phyloP scores from a whole-genome alignment of 1,139 yeast genomes.

The Candida frijolesensis region DNA sequence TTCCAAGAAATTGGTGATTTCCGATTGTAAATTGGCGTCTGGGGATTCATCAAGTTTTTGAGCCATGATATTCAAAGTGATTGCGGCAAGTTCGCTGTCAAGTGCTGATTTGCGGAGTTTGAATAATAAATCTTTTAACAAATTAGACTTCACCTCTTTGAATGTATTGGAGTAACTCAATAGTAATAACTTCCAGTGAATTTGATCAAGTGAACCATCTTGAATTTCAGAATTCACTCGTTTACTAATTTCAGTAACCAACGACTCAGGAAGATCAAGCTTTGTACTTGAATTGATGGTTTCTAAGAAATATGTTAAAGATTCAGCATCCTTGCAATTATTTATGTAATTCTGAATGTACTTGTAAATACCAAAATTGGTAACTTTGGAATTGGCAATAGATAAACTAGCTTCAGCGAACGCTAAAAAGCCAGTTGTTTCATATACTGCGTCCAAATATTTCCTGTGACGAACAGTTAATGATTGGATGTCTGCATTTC shows the following conservation, averaged over 20 bases:
- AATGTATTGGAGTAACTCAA: slow-evolving; percentile 7
- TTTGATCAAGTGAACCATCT: slow-evolving; percentile 1
- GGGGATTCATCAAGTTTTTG: slow-evolving; percentile 4
- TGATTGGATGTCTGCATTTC: slow-evolving; percentile 59
- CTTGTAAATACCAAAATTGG: slow-evolving; percentile 46
- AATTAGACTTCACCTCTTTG: slow-evolving; percentile 7
- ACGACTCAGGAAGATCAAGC: slow-evolving; percentile 6
- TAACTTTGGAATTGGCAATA: slow-evolving; percentile 45
- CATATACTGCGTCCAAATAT: slow-evolving; percentile 39
- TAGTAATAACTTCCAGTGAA: slow-evolving; percentile 16
- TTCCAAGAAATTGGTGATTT: slow-evolving; percentile 18
- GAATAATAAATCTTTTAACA: slow-evolving; percentile 17
- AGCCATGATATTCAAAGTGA: slow-evolving; percentile 7
- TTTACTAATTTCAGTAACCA: slow-evolving; percentile 1
- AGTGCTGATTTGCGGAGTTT: slow-evolving; percentile 7
- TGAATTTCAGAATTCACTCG: slow-evolving; percentile 6
- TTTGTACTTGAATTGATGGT: slow-evolving; percentile 14
- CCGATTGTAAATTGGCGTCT: background rate
- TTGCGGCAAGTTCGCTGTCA: slow-evolving; percentile 11
- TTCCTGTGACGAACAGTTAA: slow-evolving; percentile 50
- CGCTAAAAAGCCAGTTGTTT: slow-evolving; percentile 44
- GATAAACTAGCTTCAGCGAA: slow-evolving; percentile 52
- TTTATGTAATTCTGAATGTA: slow-evolving; percentile 54
- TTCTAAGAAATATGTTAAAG: slow-evolving; percentile 49
- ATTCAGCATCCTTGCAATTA: slow-evolving; percentile 22